Evolutionary conservation across 2,329 filamentous ascomycete species (phyloP).

Genomic region (Aureobasidium sp.): DNA sequence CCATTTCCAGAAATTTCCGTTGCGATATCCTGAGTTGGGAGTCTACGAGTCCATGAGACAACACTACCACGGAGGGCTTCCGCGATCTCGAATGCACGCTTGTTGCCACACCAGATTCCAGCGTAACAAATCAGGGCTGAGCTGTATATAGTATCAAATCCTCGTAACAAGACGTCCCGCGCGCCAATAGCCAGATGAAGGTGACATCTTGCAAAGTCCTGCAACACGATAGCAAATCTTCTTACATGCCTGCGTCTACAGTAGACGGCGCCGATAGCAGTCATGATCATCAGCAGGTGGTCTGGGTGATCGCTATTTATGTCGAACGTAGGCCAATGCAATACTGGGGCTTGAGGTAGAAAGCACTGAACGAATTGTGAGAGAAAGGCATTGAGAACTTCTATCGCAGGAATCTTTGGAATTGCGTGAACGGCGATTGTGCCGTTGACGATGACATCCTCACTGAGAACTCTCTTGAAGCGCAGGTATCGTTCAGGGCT

Average conservation of each 20-base stretch:
- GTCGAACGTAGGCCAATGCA: background rate
- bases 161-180: background rate
- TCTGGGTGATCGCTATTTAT: background rate
- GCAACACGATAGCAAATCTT: background rate
- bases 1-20: background rate
- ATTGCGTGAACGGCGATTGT: background rate
- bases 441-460: background rate
- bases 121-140: constrained; percentile 11
- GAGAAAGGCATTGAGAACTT: background rate
- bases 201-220: background rate
- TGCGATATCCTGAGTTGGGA: background rate
- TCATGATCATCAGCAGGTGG: background rate
- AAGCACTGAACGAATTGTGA: background rate
- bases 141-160: background rate
- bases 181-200: background rate
- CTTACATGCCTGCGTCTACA: background rate
- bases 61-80: background rate
- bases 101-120: background rate
- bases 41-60: constrained; percentile 22
- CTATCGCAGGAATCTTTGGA: background rate
- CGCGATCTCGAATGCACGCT: background rate
- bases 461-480: background rate
- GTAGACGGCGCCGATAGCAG: background rate
- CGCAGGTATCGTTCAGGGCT: background rate
- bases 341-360: background rate